Conservation (phyloP, 2,329 filamentous ascomycete genomes). For the Elsinoe australis region DNA sequence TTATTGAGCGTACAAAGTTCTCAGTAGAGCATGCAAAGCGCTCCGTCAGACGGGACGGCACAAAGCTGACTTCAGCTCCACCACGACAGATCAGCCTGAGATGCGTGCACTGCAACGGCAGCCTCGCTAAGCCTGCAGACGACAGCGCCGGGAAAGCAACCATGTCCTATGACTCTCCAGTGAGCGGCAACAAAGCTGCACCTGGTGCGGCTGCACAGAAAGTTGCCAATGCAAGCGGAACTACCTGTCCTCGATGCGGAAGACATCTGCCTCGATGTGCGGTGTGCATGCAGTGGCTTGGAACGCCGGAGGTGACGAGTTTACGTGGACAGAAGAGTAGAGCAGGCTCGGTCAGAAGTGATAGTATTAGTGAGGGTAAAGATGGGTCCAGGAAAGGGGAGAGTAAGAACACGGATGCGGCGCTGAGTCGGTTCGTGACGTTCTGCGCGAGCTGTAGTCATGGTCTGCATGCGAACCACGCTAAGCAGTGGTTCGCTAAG, state of each 20-base stretch:
- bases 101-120: conserved; percentile 63
- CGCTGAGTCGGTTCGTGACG: conserved; percentile 49
- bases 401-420: conserved; percentile 29
- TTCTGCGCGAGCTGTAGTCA: conserved; percentile 58
- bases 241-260: conserved; percentile 54
- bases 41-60: conserved; percentile 55
- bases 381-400: conserved; percentile 26
- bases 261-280: conserved; percentile 56
- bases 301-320: conserved; percentile 47
- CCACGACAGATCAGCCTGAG: conserved; percentile 65
- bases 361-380: conserved; percentile 6
- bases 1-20: conserved; percentile 68
- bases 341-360: background rate
- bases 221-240: conserved; percentile 33
- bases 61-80: conserved; percentile 55
- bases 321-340: conserved; percentile 28
- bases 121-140: conserved; percentile 43
- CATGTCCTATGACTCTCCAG: conserved; percentile 18
- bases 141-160: conserved; percentile 19
- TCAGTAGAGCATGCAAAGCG: conserved; percentile 67
- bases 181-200: conserved; percentile 18
- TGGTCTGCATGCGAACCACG: conserved; percentile 57
- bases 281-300: conserved; percentile 55
- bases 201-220: conserved; percentile 23
- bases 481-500: conserved; percentile 52